Evolutionary conservation across 129 eudicot genomes (phyloP), one percentile per base, ranked within the genome.

Genomic region (carrot (Daucus carota)): DNA sequence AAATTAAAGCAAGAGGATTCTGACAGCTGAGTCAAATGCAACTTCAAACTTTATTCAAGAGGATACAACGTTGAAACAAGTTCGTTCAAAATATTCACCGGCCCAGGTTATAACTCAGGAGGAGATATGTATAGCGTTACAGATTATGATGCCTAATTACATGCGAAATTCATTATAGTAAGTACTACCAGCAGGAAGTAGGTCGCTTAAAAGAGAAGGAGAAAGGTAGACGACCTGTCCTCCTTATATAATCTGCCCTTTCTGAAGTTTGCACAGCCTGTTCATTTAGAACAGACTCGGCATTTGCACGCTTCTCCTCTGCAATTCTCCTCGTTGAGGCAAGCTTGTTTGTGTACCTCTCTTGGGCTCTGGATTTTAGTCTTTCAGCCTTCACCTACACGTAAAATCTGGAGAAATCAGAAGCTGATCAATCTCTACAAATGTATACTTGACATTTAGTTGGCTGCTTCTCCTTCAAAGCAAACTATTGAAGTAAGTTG

Each of bases 181-280:
- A 44, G 20, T 80, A 75, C 90, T 88, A 90, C 88, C 97, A 87
- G 83, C 97, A 90, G 57, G 62, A 78, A 17, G 90, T 84, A 82
- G 97, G 97, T 80, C 88, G 74, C 82, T 88, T 90, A 73, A 93
- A 54, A 81, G 94, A 92, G 87, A 90, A 88, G 20, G 95, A 88
- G 73, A 96, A 90, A 15, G 98, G 96, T 59, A 93, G 80, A 73
- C 87, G 96, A 16, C 98, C 98, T 14, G 89, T 93, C 83, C 98
- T 88, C 84, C 91, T 87, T 73, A 93, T 93, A 81, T 88, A 93
- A 83, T 93, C 96, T 22, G 95, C 96, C 67, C 78, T 85, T 82
- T 93, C 96, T 66, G 98, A 93, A 16, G 95, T 93, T 77, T 77
- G 87, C 70, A 87, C 89, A 6, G 96, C 90, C 18, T 93, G 86